phyloP scores from a whole-genome alignment of 257 asterid genomes.

The Dorcoceras hygrometricum region DNA sequence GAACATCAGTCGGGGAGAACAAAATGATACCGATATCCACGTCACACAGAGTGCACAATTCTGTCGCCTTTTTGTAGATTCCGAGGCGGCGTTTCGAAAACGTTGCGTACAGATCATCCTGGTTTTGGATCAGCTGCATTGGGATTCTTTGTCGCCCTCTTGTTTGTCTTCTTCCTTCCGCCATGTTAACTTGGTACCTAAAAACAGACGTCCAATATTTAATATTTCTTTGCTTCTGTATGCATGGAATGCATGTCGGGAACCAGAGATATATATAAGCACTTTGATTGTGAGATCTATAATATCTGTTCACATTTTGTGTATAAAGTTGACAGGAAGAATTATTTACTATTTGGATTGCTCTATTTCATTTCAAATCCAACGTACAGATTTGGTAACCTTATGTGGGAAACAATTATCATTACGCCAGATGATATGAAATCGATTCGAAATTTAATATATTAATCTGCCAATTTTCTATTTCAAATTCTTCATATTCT shows the following conservation, averaged over 20 bases:
- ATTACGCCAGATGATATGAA: no score
- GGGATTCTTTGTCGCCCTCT: not conserved
- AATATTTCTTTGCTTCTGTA: no score
- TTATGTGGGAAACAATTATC: not conserved
- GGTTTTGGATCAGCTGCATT: not conserved
- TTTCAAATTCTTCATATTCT: not conserved
- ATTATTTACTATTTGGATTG: not conserved
- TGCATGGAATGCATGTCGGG: no score
- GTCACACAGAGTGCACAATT: not conserved
- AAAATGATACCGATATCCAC: not conserved
- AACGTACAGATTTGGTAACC: no score
- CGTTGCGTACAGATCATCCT: not conserved
- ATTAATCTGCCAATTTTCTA: not conserved
- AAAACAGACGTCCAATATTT: no score
- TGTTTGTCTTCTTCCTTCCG: not conserved
- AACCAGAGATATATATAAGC: no score
- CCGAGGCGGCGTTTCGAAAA: conserved; percentile 2
- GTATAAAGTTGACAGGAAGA: no score
- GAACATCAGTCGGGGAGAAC: not conserved
- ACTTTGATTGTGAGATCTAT: no score
- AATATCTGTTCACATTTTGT: no score
- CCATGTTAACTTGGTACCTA: no score
- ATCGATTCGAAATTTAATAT: not conserved
- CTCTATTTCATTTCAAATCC: no score
- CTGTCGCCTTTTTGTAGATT: not conserved